Conservation (phyloP, 768 basidiomycete species). For the Strobilomyces confusus region DNA sequence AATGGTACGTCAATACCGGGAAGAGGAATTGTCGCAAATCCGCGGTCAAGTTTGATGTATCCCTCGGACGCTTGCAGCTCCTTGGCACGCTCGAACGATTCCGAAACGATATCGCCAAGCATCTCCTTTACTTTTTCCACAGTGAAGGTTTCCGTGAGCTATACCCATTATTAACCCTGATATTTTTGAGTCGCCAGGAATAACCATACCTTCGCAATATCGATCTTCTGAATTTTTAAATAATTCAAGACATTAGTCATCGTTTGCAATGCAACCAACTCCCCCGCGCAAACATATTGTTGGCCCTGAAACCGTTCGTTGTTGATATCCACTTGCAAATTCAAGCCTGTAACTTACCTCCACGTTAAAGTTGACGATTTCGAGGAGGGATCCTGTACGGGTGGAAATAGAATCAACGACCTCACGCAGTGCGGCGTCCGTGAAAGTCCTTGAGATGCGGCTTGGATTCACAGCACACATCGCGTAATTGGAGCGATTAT, state of each 20-base stretch:
- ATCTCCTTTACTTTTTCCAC: conserved; percentile 96
- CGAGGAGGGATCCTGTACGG: conserved; percentile 75
- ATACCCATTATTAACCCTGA: neutral
- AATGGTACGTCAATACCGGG: conserved; percentile 99
- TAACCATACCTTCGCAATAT: conserved; percentile 70
- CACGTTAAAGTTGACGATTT: conserved; percentile 97
- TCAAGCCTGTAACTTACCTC: conserved; percentile 49
- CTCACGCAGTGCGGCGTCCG: conserved; percentile 92
- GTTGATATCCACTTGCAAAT: neutral
- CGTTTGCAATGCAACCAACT: conserved; percentile 87
- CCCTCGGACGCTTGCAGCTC: conserved; percentile 81
- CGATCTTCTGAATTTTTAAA: conserved; percentile 93
- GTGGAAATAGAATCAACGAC: conserved; percentile 89
- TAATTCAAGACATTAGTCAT: conserved; percentile 97
- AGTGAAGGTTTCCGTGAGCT: conserved; percentile 85
- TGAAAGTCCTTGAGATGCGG: conserved; percentile 91
- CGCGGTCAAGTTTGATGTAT: conserved; percentile 91
- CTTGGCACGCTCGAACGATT: conserved; percentile 69
- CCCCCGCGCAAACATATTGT: conserved; percentile 99
- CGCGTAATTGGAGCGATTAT: conserved; percentile 93
- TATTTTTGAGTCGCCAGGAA: neutral
- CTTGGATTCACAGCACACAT: conserved; percentile 99
- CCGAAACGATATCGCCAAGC: conserved; percentile 86
- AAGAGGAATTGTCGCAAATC: conserved; percentile 92
- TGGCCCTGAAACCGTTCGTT: conserved; percentile 61